These are phyloP conservation scores for Auricularia heimuer DNA, from an alignment of 768 basidiomycete genomes.

Conservation along the genomic window DNA sequence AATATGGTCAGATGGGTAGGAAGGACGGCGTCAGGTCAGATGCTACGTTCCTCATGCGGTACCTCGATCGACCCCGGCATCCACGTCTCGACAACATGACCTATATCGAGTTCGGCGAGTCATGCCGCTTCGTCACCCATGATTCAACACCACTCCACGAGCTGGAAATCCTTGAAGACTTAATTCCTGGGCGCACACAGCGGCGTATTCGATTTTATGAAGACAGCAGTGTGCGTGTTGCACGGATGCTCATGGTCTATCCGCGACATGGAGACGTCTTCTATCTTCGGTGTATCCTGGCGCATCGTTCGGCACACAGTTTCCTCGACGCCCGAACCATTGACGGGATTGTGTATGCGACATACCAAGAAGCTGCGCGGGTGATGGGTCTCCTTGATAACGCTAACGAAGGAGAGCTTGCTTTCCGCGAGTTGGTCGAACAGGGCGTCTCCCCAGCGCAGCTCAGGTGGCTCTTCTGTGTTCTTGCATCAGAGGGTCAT, in stretches of 20 bases:
- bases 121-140: background rate
- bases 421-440: conserved; percentile 27
- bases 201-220: background rate
- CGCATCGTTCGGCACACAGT: conserved; percentile 9
- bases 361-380: conserved; percentile 18
- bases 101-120: background rate
- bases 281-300: conserved; percentile 23
- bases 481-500: conserved; percentile 22
- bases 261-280: conserved; percentile 26
- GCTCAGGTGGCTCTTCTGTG: conserved; percentile 32
- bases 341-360: conserved; percentile 9
- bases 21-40: background rate
- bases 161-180: background rate
- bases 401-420: conserved; percentile 18
- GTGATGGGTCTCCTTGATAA: conserved; percentile 17
- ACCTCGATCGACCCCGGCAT: conserved; percentile 12
- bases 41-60: conserved; percentile 13
- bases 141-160: background rate
- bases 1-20: conserved; percentile 18
- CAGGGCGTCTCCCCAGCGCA: conserved; percentile 25
- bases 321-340: conserved; percentile 19
- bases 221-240: background rate
- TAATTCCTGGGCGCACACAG: background rate
- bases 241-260: background rate
- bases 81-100: background rate